Evolutionary conservation across 108 stramenopile genomes (phyloP).

Genomic region (Cyclotella sp.): DNA sequence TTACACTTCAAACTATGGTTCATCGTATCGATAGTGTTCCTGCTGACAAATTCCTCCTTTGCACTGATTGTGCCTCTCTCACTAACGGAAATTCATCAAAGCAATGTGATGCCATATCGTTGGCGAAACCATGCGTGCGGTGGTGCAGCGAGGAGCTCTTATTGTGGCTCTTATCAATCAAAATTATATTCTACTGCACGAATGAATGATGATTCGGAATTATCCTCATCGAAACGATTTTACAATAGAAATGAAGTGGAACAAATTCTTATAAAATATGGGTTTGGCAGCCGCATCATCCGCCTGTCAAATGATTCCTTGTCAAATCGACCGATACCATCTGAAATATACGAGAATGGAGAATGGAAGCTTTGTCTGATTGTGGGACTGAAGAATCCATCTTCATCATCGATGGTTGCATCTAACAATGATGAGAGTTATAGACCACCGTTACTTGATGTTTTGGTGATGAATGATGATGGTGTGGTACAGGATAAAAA

Average conservation of each 20-base stretch:
- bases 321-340: conserved; percentile 22
- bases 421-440: not conserved
- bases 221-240: not conserved
- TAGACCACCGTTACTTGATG: conserved; percentile 37
- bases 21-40: conserved; percentile 44
- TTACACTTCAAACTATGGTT: too few species aligned
- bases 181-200: not conserved
- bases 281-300: conserved; percentile 33
- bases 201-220: not conserved
- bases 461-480: conserved; percentile 27
- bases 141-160: too few species aligned
- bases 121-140: not conserved
- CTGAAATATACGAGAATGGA: conserved; percentile 49
- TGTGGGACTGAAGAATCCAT: conserved; percentile 20
- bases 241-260: not conserved
- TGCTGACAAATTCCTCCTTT: conserved; percentile 48
- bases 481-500: conserved; percentile 24
- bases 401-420: conserved; percentile 2
- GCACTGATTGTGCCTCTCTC: conserved; percentile 17
- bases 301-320: conserved; percentile 9
- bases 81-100: too few species aligned
- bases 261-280: conserved; percentile 20
- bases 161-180: too few species aligned
- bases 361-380: conserved; percentile 50
- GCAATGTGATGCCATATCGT: not conserved